phyloP scores from a whole-genome alignment of 345 rosid genomes.

The Diplotaxis tenuifolia region DNA sequence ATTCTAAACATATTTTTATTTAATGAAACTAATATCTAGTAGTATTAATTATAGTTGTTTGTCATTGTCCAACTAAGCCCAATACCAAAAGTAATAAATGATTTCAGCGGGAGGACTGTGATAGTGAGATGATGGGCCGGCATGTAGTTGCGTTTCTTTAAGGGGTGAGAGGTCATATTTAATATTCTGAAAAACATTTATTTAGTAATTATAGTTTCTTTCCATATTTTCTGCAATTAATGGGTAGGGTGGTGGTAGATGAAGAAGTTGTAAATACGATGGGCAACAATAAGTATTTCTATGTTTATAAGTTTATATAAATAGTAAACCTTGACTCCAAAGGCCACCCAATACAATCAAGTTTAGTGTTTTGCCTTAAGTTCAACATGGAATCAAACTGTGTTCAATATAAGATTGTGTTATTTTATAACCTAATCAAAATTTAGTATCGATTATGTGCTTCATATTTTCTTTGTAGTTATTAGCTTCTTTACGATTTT shows the following conservation, averaged over 20 bases:
- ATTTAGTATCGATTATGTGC: not conserved
- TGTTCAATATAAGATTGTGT: not conserved
- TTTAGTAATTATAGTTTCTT: not conserved
- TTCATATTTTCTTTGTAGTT: not conserved
- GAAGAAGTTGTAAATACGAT: conserved; percentile 10
- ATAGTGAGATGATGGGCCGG: conserved; percentile 27
- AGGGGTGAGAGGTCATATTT: conserved; percentile 15
- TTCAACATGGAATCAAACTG: conserved; percentile 32
- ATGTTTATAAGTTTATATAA: conserved; percentile 18
- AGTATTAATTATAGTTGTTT: not conserved
- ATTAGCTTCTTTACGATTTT: not conserved
- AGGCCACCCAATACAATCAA: conserved; percentile 10
- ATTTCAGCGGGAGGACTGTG: conserved; percentile 12
- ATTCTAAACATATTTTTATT: not conserved
- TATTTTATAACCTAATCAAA: not conserved
- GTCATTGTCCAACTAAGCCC: not conserved
- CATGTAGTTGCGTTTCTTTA: conserved; percentile 23
- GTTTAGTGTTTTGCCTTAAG: conserved; percentile 4
- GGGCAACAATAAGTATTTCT: conserved; percentile 3
- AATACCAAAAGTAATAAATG: conserved; percentile 15
- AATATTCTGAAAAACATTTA: not conserved
- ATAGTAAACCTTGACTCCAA: conserved; percentile 18
- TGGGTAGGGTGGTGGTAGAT: conserved; percentile 29
- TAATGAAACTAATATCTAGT: not conserved
- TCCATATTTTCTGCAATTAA: conserved; percentile 18